Evolutionary conservation across 306 rosid genomes (phyloP), one percentile per base, ranked within the genome.

Genomic region (Sicyos baderoa): DNA sequence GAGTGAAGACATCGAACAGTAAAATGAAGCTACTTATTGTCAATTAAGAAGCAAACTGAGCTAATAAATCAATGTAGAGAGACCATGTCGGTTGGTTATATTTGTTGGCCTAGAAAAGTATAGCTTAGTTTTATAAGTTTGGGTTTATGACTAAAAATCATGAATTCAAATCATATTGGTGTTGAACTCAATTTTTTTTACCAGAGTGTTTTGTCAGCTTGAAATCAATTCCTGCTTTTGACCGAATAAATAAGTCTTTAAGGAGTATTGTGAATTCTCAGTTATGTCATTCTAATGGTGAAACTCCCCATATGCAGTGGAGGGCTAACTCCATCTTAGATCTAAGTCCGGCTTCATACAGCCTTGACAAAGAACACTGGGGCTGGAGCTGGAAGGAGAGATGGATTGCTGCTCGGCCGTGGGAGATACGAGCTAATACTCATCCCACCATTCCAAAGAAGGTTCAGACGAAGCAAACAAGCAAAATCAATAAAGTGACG

Each of bases 351-450:
- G 86, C 89, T 72, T 82, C 91, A 19, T 79, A 73, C 56, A 70
- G 80, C 71, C 81, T 86, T 47, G 86, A 89, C 17, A 87, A 80
- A 65, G 91, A 81, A 61, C 86, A 82, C 64, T 90, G 91, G 91
- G 95, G 97, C 54, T 90, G 97, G 97, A 87, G 95, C 79, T 89
- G 96, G 96, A 79, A 44, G 44, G 94, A 89, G 58, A 88, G 96
- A 5, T 87, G 96, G 96, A 85, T 89, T 9, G 89, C 97, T 0
- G 97, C 90, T 5, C 45, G 95, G n/a, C 97, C 97, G 12, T 90
- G 91, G 91, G 97, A 87, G 75, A 77, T 84, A 37, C 82, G 91
- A 61, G 82, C 84, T 67, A 76, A 61, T 23, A 71, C 77, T 68
- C 80, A 81, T 3, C 23, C 90, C 53, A 62, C 82, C 9, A 79